phyloP scores from a whole-genome alignment of 2,329 filamentous ascomycete species.

The Aspergillus flavus region DNA sequence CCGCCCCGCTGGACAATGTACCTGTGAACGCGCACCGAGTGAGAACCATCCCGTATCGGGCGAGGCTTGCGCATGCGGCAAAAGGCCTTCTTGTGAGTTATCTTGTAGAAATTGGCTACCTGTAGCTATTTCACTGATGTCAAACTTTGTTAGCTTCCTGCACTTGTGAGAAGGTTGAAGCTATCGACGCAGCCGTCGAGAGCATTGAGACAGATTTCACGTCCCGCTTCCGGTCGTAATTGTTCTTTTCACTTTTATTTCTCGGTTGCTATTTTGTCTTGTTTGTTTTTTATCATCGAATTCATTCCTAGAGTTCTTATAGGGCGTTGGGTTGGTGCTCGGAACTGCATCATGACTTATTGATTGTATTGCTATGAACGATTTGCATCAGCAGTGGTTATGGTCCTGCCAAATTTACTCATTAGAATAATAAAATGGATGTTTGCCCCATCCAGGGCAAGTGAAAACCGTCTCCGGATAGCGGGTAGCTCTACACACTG shows the following conservation, averaged over 20 bases:
- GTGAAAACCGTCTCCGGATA: neutral
- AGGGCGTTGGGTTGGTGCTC: slow-evolving; percentile 19
- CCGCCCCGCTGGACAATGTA: slow-evolving; percentile 78
- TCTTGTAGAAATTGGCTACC: neutral
- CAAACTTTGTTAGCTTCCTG: slow-evolving; percentile 59
- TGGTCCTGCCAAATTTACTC: neutral
- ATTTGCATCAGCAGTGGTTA: neutral
- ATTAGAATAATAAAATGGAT: neutral
- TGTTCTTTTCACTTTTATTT: neutral
- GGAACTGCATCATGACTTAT: neutral
- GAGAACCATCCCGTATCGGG: slow-evolving; percentile 69
- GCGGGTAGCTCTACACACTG: neutral
- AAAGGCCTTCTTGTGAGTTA: slow-evolving; percentile 64
- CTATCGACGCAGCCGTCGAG: slow-evolving; percentile 63
- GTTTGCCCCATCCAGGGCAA: neutral
- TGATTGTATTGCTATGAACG: neutral
- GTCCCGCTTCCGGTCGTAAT: slow-evolving; percentile 50
- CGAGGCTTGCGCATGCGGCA: slow-evolving; percentile 74
- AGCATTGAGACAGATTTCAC: slow-evolving; percentile 81
- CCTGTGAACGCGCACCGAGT: slow-evolving; percentile 69
- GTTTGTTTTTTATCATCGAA: neutral
- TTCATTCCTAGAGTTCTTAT: neutral
- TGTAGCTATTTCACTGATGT: slow-evolving; percentile 17
- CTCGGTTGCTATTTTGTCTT: neutral
- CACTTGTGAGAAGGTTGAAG: slow-evolving; percentile 77